Conservation (phyloP, 2,329 filamentous ascomycete genomes). For the Calonectria hawksworthii region DNA sequence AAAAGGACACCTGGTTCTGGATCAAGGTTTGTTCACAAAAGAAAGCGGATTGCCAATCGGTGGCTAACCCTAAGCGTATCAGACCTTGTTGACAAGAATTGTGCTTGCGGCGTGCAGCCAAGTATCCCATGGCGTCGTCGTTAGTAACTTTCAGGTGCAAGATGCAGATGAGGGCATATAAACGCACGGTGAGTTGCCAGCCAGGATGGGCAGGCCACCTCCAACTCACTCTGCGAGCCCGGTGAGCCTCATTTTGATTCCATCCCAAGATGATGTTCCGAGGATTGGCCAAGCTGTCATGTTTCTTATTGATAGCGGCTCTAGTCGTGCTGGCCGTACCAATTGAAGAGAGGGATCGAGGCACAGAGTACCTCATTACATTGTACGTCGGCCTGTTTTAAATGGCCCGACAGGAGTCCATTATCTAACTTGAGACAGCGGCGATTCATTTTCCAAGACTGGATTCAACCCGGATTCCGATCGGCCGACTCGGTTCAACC, state of each 20-base stretch:
- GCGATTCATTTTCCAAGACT: constrained; percentile 11
- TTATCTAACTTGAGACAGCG: background rate
- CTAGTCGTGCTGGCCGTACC: background rate
- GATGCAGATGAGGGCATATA: background rate
- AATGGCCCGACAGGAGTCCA: too few relatives aligned
- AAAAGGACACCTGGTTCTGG: too few relatives aligned
- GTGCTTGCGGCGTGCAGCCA: too few relatives aligned
- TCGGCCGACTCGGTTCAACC: background rate
- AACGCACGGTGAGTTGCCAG: too few relatives aligned
- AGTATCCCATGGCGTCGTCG: too few relatives aligned
- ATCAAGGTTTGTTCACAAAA: too few relatives aligned
- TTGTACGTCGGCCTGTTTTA: background rate
- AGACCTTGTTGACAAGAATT: too few relatives aligned
- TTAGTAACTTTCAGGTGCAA: too few relatives aligned
- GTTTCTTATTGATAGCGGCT: background rate
- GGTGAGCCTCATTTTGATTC: too few relatives aligned
- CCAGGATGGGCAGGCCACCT: too few relatives aligned
- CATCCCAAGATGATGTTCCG: background rate
- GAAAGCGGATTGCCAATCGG: too few relatives aligned
- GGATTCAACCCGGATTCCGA: background rate
- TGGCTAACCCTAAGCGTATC: too few relatives aligned
- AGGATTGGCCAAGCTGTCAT: background rate
- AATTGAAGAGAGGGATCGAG: background rate
- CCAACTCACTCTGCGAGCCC: background rate
- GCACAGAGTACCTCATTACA: background rate